These are phyloP conservation scores for Yamadazyma mexicana DNA, from an alignment of 1,139 yeast genomes.

Conservation along the genomic window DNA sequence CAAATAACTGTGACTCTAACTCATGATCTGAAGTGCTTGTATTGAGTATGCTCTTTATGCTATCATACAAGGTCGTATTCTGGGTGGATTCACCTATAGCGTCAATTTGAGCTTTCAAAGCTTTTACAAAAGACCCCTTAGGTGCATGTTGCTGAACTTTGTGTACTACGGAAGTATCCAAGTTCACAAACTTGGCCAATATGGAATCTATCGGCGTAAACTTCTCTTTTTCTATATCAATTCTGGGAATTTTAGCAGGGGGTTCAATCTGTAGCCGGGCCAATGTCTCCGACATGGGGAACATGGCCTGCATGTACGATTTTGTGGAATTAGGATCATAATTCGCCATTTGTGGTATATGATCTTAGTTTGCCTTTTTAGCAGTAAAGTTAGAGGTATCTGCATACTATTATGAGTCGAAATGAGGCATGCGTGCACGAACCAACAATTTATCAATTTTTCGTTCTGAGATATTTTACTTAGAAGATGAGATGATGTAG, in stretches of 20 bases:
- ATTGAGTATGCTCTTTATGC: conserved; percentile 27
- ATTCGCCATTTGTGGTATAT: conserved; percentile 12
- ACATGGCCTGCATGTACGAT: conserved; percentile 80
- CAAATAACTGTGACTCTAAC: conserved; percentile 67
- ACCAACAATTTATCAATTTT: too few species aligned
- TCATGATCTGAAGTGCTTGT: conserved; percentile 53
- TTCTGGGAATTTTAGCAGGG: conserved; percentile 26
- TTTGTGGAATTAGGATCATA: conserved; percentile 62
- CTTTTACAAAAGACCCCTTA: conserved; percentile 18
- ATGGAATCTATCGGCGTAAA: conserved; percentile 29
- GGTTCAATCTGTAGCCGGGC: conserved; percentile 25
- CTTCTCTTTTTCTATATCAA: conserved; percentile 34
- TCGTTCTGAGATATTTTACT: too few species aligned
- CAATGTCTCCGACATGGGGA: conserved; percentile 54
- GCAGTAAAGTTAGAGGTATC: not conserved
- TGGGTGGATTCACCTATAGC: conserved; percentile 27
- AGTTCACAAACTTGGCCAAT: conserved; percentile 28
- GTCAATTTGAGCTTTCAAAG: conserved; percentile 29
- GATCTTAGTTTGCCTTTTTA: not conserved
- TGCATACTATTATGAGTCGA: not conserved
- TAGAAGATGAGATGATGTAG: conserved; percentile 30
- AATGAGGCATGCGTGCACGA: not conserved
- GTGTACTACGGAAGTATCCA: conserved; percentile 34
- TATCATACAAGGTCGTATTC: conserved; percentile 22
- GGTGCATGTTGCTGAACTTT: conserved; percentile 18